Evolutionary conservation across 441 rosid genomes (phyloP), one percentile per base, ranked within the genome.

Genomic region (Syzygium malaccense): DNA sequence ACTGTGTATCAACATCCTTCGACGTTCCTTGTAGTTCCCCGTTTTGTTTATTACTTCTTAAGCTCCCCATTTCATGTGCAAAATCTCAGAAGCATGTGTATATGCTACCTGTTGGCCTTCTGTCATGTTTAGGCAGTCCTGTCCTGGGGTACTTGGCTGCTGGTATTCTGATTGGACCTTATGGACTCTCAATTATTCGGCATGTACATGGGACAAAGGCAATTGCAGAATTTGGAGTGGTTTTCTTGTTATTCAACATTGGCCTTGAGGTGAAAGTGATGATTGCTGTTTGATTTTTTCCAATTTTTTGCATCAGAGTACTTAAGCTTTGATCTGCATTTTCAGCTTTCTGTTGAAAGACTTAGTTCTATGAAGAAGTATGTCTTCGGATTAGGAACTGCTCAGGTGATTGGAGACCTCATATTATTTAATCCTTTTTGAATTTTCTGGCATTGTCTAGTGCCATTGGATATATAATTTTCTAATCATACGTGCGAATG

Each of bases 291-390:
- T 56, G 30, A 86, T 48, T 25, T 88, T 85, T 78, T 55, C 48
- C 48, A 45, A 45, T 45, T 45, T 89, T 55, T 88, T 89, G 83
- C 91, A 54, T 90, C 85, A 30, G 86, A 86, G 89, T 85, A 75
- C 89, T 87, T 68, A 89, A 90, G 89, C 87, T 88, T 87, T 90
- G 55, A 87, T 92, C 37, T 89, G 54, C 49, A 28, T 90, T 92
- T 89, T 89, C 91, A 97, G 99, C 98, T 98, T 58, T 98, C 99
- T 89, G 99, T 98, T 92, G 99, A 98, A 94, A 95, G 99, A 92
- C 96, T 98, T 89, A 98, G 98, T 91, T 96, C 99, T 92, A 98
- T 98, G 99, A 98, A 98, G 97, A 98, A 96, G 91, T 98, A 98
- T 92, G 99, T 98, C 88, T 98, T 98, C 89, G 99, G 99, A 89